A percentile compares a stretch with the other conserved stretches of the same genome.
Evolutionary conservation across 2,329 filamentous ascomycete species (phyloP).

Genomic region (Exophiala calicioides): DNA sequence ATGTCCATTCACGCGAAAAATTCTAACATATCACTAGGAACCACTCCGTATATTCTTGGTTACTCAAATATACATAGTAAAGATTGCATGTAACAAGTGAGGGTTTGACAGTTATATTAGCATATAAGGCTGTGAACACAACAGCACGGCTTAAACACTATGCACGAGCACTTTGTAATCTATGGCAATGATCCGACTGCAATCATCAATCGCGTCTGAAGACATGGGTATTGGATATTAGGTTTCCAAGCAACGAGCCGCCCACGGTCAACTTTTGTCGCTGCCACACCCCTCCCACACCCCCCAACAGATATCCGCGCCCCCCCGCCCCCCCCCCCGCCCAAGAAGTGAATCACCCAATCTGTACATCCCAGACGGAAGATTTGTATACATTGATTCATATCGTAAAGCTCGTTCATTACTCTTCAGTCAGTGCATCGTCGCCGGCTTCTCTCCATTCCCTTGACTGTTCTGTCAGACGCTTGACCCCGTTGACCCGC

Average conservation of each 20-base stretch:
- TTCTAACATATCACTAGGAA: no score
- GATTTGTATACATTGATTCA: constrained; percentile 17
- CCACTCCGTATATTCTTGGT: no score
- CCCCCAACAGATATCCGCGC: no score
- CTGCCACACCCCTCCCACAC: no score
- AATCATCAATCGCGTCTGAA: neutral
- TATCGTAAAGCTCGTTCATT: constrained; percentile 26
- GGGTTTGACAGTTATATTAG: neutral
- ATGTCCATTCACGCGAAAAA: no score
- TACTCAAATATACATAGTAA: no score
- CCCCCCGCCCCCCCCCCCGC: no score
- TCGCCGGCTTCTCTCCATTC: constrained; percentile 89
- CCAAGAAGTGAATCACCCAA: no score
- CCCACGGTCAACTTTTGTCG: no score
- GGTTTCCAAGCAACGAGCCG: no score
- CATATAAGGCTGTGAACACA: neutral
- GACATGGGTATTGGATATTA: neutral
- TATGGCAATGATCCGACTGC: neutral
- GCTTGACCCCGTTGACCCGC: constrained; percentile 77
- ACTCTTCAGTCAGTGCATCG: constrained; percentile 48
- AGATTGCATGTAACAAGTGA: no score
- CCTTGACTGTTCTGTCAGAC: constrained; percentile 77
- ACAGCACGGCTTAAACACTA: neutral
- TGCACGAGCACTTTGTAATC: neutral
- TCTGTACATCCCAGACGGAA: constrained; percentile 1